Conservation (phyloP, 148 eudicot species). For the Dysphania ambrosioides region DNA sequence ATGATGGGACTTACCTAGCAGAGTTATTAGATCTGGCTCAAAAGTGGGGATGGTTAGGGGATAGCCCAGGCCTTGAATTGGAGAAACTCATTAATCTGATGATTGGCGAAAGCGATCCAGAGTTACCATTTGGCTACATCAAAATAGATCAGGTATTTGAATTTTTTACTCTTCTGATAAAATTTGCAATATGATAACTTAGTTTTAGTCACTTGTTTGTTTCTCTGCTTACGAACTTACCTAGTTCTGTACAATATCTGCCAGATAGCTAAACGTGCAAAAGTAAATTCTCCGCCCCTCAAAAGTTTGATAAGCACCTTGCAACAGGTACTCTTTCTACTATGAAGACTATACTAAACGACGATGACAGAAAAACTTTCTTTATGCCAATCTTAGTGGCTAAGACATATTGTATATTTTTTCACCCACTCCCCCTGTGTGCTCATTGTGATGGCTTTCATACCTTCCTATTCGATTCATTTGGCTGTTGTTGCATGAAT, state of each 20-base stretch:
- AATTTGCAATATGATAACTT: not conserved
- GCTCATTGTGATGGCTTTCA: not conserved
- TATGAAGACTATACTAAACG: not conserved
- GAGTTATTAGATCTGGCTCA: slow-evolving; percentile 67
- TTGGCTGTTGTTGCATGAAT: not conserved
- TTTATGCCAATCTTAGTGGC: not conserved
- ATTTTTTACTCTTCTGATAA: not conserved
- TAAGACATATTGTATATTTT: too few species aligned
- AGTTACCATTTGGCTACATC: slow-evolving; percentile 68
- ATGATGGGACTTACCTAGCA: slow-evolving; percentile 48
- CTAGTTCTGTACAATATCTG: not conserved
- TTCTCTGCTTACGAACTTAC: slow-evolving; percentile 1
- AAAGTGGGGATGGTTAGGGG: slow-evolving; percentile 80
- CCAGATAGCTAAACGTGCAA: slow-evolving; percentile 87
- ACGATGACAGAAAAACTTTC: not conserved
- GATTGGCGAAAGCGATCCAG: slow-evolving; percentile 89
- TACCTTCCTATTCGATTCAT: not conserved
- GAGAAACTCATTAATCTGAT: slow-evolving; percentile 64
- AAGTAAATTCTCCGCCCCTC: slow-evolving; percentile 73
- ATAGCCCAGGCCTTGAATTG: slow-evolving; percentile 50
- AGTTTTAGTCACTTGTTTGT: not conserved
- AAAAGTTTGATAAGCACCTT: slow-evolving; percentile 44
- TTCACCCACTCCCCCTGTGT: not conserved
- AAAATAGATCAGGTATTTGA: slow-evolving; percentile 66
- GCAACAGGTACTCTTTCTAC: slow-evolving; percentile 44